Evolutionary conservation across 1,284 basidiomycete genomes (phyloP), one percentile per base, ranked within the genome.

Genomic region (Leccinum subfulvum): DNA sequence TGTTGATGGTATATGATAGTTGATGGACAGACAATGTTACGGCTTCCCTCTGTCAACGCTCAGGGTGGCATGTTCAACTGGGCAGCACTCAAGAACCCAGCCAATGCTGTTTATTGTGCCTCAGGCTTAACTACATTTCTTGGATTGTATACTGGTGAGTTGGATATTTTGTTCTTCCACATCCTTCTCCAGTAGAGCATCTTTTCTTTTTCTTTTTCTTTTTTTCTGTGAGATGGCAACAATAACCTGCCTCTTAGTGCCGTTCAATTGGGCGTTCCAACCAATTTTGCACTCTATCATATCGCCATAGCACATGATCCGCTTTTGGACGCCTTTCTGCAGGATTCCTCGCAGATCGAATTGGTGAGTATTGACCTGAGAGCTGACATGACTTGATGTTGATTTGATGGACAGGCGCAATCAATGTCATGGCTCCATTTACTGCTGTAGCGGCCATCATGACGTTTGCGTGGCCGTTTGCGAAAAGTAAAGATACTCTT

Each of bases 81-180:
- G 58, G 61, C 67, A 14, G 77, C 76, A 7, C 80, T 85, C 73
- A 79, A 74, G 61, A 74, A 75, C 33, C 67, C 71, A 3, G 73
- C 79, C 6, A 84, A 77, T 68, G 62, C 73, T 1, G 18, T 79
- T 6, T 84, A 79, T 66, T 75, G 74, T 57, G 4, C 77, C 3
- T 78, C 83, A 0, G 77, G 78, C 1, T 73, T 82, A 53, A 68
- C 82, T 7, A 73, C 77, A 2, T 88, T 84, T 72, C 76, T 89
- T 7, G 88, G 88, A 11, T 70, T 88, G 18, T 89, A 85, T 69
- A 88, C 86, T 3, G 79, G 84, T 84, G 63, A 5, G 76, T 66
- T 58, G 26, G 0, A 9, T 44, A 26, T 47, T 7, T 21, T 13
- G 8, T n/a, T 18, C 7, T 55, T 30, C 9, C 18, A 14, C 3